Base-by-base conservation (phyloP, 805 yeast species). In the Lipomyces oligophaga region DNA sequence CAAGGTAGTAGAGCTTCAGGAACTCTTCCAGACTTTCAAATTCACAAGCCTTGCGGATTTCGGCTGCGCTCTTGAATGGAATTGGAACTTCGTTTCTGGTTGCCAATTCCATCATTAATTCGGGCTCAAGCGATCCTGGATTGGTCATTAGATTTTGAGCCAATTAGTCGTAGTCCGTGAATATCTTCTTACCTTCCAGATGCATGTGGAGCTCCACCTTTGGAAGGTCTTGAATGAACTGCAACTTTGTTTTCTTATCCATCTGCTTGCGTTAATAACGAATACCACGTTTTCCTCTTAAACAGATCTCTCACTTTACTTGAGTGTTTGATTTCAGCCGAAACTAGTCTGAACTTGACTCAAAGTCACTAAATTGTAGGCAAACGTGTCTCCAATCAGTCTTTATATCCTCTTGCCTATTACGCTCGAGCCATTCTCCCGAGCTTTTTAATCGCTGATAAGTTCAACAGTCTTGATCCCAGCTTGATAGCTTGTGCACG, bases 161-260 rank as follows among this genome's bases (percentile, higher is more conserved):
- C n/a, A n/a, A n/a, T n/a, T n/a, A n/a, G n/a, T n/a, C n/a, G n/a
- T n/a, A n/a, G n/a, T n/a, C n/a, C n/a, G n/a, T n/a, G n/a, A n/a
- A n/a, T n/a, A 7, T 21, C 21, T 24, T 27, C 49, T 24, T 82
- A 34, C 94, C 95, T 69, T 85, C 94, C 36, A 85, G 64, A 66
- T 85, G 95, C 51, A 85, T 77, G 62, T 85, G 95, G 63, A 85
- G 90, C 64, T 85, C 95, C 69, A 93, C 85, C 66, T 85, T 85
- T 48, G 95, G 95, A 41, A 85, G 70, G 57, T 81, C 90, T 33
- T 65, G 69, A 39, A 84, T 72, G 64, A 83, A 84, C 48, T 64
- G 52, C 8, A 50, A 40, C 35, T 52, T 52, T 15, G 56, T 52
- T 3, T 21, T 35, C 35, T 38, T 46, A 27, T 52, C 54, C 56